Evolutionary conservation across 2,329 filamentous ascomycete genomes (phyloP).

Genomic region (Lasiodiplodia citricola): DNA sequence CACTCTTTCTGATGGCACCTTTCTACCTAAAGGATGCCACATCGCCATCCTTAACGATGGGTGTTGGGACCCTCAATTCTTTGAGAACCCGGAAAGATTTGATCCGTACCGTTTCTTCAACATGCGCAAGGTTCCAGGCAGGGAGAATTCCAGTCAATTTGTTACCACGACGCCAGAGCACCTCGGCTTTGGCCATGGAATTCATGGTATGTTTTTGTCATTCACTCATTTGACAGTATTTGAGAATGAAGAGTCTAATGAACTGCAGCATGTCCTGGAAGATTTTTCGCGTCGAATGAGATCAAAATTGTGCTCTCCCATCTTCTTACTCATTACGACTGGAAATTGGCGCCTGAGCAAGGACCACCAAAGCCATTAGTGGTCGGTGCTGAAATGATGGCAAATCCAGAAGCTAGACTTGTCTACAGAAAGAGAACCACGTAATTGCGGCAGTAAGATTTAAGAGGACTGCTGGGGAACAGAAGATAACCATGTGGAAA

Average conservation of each 20-base stretch:
- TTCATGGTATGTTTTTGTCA: conserved; percentile 30
- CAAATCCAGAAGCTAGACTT: neutral
- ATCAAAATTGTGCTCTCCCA: conserved; percentile 40
- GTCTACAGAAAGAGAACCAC: too few species aligned
- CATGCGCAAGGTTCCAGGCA: conserved; percentile 28
- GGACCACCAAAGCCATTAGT: neutral
- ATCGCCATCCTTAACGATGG: neutral
- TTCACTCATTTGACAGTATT: too few species aligned
- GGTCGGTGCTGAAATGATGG: neutral
- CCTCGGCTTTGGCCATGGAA: conserved; percentile 38
- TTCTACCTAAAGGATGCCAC: neutral
- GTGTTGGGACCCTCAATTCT: neutral
- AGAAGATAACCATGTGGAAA: too few species aligned
- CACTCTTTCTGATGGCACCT: conserved; percentile 3
- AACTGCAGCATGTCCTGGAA: conserved; percentile 33
- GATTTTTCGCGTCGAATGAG: conserved; percentile 41
- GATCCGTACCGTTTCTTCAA: neutral
- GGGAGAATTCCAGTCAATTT: conserved; percentile 32
- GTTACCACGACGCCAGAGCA: neutral
- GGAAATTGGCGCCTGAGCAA: neutral
- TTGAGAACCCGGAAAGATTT: neutral
- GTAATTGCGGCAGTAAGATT: too few species aligned
- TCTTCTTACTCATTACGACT: conserved; percentile 1
- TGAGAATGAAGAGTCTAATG: too few species aligned
- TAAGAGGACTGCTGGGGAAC: too few species aligned